phyloP scores from a whole-genome alignment of 73 alveolate genomes.

The Blepharisma stoltei region DNA sequence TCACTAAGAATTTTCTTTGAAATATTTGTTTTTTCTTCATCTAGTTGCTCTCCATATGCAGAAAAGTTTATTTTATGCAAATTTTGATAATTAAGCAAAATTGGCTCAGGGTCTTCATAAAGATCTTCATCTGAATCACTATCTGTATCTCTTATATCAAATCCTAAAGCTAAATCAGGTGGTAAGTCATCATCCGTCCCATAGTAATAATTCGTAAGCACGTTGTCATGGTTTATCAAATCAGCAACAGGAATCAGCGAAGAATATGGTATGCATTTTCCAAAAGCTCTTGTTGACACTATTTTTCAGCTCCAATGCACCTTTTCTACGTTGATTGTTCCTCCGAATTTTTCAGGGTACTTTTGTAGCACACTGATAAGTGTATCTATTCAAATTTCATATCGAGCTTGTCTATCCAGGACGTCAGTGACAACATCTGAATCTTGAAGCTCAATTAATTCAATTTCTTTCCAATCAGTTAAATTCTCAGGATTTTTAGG shows the following conservation, averaged over 20 bases:
- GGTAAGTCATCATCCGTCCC: conserved; percentile 1
- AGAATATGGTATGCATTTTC: conserved; percentile 4
- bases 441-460: conserved; percentile 30
- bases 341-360: conserved; percentile 16
- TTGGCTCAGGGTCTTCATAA: conserved; percentile 10
- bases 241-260: conserved; percentile 29
- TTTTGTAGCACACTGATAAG: background rate
- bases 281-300: conserved; percentile 13
- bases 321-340: background rate
- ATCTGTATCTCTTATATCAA: background rate
- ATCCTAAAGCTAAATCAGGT: background rate
- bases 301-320: conserved; percentile 28
- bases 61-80: background rate
- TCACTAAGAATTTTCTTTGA: background rate
- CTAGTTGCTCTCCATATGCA: background rate
- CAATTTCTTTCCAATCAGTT: conserved; percentile 17
- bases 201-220: conserved; percentile 4
- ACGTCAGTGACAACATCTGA: background rate
- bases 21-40: background rate
- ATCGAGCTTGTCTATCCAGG: background rate
- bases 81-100: background rate
- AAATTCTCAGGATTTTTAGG: conserved; percentile 24
- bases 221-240: conserved; percentile 23
- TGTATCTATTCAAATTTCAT: background rate
- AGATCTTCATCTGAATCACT: background rate